phyloP scores from a whole-genome alignment of 176 grass and related monocot species.

The Aegilops speltoides region DNA sequence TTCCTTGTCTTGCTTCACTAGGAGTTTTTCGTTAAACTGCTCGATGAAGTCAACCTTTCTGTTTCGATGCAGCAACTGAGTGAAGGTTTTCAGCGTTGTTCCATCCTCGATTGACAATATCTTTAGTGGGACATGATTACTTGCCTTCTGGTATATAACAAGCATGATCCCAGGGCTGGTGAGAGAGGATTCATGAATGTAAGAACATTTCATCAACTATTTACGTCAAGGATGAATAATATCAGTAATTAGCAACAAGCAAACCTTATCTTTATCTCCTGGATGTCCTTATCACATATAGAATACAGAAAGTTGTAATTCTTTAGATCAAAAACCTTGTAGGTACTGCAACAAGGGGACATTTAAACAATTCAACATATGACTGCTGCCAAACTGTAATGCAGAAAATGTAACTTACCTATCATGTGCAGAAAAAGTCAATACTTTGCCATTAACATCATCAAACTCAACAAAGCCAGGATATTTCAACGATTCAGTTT shows the following conservation, averaged over 20 bases:
- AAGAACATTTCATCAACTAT: slow-evolving; percentile 20
- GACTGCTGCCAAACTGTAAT: not conserved
- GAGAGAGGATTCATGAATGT: not conserved
- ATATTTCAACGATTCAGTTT: slow-evolving; percentile 74
- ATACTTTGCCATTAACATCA: slow-evolving; percentile 84
- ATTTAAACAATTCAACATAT: slow-evolving; percentile 22
- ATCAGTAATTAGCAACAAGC: not conserved
- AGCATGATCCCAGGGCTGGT: slow-evolving; percentile 80
- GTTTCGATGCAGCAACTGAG: slow-evolving; percentile 57
- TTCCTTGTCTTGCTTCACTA: slow-evolving; percentile 79
- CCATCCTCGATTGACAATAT: slow-evolving; percentile 77
- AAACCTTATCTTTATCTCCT: slow-evolving; percentile 89
- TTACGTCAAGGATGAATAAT: slow-evolving; percentile 17
- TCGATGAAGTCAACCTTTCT: slow-evolving; percentile 81
- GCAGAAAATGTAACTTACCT: slow-evolving; percentile 36
- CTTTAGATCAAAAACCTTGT: slow-evolving; percentile 89
- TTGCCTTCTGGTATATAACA: slow-evolving; percentile 54
- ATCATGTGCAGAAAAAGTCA: slow-evolving; percentile 67
- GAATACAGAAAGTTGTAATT: slow-evolving; percentile 76
- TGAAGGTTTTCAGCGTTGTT: slow-evolving; percentile 60
- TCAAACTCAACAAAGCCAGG: slow-evolving; percentile 89
- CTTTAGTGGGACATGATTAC: slow-evolving; percentile 48
- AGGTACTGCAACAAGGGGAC: slow-evolving; percentile 50
- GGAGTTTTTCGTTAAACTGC: slow-evolving; percentile 76
- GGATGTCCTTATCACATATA: slow-evolving; percentile 66